These are phyloP conservation scores for Paecilomyces sp. DNA, from an alignment of 2,329 filamentous ascomycete species.

Conservation along the genomic window DNA sequence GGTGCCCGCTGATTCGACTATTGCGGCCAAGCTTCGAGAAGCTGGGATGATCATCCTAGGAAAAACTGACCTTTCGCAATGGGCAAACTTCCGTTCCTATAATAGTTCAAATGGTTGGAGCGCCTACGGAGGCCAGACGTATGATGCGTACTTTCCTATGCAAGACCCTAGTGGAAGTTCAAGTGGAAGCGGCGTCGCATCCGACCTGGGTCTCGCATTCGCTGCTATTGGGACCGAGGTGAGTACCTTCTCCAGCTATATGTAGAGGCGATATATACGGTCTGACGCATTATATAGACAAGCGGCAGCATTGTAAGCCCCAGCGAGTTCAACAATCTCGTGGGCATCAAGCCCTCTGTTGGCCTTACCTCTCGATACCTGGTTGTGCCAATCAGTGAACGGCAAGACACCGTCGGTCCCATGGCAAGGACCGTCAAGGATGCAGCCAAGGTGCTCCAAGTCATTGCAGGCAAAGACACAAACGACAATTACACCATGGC, in stretches of 20 bases:
- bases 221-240: slow-evolving; percentile 55
- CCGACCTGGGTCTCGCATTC: slow-evolving; percentile 52
- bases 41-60: slow-evolving; percentile 60
- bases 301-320: slow-evolving; percentile 58
- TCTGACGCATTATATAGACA: slow-evolving; percentile 34
- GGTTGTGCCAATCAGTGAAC: slow-evolving; percentile 58
- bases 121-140: slow-evolving; percentile 55
- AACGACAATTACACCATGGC: slow-evolving; percentile 53
- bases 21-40: slow-evolving; percentile 53
- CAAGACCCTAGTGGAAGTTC: slow-evolving; percentile 58
- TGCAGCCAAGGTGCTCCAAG: slow-evolving; percentile 50
- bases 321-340: slow-evolving; percentile 49
- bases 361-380: slow-evolving; percentile 53
- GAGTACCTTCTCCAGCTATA: not conserved
- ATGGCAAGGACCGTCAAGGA: slow-evolving; percentile 54
- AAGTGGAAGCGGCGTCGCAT: slow-evolving; percentile 55
- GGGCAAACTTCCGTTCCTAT: slow-evolving; percentile 54
- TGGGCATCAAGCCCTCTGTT: slow-evolving; percentile 62
- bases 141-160: slow-evolving; percentile 53
- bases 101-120: slow-evolving; percentile 58
- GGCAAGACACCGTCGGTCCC: slow-evolving; percentile 51
- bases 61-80: slow-evolving; percentile 59
- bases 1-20: slow-evolving; percentile 50
- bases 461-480: slow-evolving; percentile 49
- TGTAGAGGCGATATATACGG: not conserved